Base-by-base conservation (phyloP, 1,139 yeast genomes). In the Pichia sp. region DNA sequence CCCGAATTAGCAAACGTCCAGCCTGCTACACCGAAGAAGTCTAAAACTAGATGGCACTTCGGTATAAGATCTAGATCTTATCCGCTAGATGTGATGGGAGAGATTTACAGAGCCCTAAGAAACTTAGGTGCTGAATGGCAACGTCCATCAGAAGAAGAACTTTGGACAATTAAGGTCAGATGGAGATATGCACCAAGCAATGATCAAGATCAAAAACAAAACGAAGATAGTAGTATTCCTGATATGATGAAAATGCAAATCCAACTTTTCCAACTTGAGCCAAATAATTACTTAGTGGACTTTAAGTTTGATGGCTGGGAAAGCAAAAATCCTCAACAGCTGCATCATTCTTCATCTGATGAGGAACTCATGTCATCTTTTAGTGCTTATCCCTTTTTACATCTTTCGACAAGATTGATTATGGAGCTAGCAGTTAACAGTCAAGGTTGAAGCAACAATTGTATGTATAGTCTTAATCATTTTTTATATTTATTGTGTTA, bases 271-370 rank as follows among this genome's bases (percentile, higher is more conserved):
- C 97, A 92, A 63, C 74, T 92, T 52, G 98, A 94, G 61, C 96
- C 96, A 40, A 90, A 92, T 63, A 92, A 92, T 62, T 92, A 92
- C 61, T 72, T 92, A 50, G 98, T 94, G 28, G 99, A 94, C 63
- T 94, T 94, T 70, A 92, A 92, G 66, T 92, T 92, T 63, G 97
- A 92, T 60, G 98, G 98, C 5, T 92, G 97, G 96, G 96, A 89
- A 58, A 49, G 56, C 6, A 51, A 53, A 37, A 47, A 43, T 10
- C 37, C 35, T 20, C 6, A 39, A 35, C 7, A 38, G 53, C 2
- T 47, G 47, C 4, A 50, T 47, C 6, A 52, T 51, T 48, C 27
- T 53, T 52, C 6, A 44, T 16, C 51, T 16, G 59, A 59, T 47
- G 55, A 67, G 54, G 95, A 84, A 55, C 89, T 83, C 56, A 81